Evolutionary conservation across 139 green algal genomes (phyloP).

Genomic region (Coelastrella sp.): DNA sequence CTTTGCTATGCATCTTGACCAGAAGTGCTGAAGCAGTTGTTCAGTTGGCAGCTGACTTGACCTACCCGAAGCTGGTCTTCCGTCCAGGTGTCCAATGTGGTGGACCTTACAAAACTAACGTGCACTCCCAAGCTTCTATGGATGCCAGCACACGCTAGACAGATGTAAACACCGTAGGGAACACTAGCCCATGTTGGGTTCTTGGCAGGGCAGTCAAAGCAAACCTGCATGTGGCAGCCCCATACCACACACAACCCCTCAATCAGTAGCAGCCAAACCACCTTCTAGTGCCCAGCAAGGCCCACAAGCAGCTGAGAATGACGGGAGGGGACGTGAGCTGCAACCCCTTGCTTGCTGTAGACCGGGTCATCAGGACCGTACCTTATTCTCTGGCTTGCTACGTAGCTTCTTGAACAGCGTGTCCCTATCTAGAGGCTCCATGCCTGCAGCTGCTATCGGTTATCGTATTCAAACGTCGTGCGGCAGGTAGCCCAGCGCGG

Average conservation of each 20-base stretch:
- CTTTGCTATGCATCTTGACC: neutral
- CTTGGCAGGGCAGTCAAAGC: constrained; percentile 97
- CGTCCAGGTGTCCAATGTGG: constrained; percentile 95
- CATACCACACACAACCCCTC: too few relatives aligned
- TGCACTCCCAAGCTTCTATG: constrained; percentile 97
- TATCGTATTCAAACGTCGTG: neutral
- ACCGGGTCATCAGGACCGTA: constrained; percentile 27
- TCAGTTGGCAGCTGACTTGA: neutral
- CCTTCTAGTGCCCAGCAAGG: too few relatives aligned
- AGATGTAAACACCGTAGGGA: constrained; percentile 98
- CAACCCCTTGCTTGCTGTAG: neutral
- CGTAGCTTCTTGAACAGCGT: constrained; percentile 88
- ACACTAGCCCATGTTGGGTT: constrained; percentile 98
- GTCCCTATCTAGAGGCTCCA: constrained; percentile 81
- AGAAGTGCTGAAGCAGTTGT: neutral
- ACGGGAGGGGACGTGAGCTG: neutral
- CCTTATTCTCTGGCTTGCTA: constrained; percentile 94
- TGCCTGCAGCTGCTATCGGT: neutral
- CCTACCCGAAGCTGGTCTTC: constrained; percentile 94
- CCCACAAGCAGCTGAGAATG: too few relatives aligned
- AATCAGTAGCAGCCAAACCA: too few relatives aligned
- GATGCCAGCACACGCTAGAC: constrained; percentile 94
- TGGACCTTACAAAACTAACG: constrained; percentile 95
- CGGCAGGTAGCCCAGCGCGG: neutral
- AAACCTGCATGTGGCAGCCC: constrained; percentile 70